A percentile compares a stretch with the other conserved stretches of the same genome.
These are phyloP conservation scores for Annulohypoxylon nitens DNA, from an alignment of 495 filamentous ascomycete species.

Conservation along the genomic window DNA sequence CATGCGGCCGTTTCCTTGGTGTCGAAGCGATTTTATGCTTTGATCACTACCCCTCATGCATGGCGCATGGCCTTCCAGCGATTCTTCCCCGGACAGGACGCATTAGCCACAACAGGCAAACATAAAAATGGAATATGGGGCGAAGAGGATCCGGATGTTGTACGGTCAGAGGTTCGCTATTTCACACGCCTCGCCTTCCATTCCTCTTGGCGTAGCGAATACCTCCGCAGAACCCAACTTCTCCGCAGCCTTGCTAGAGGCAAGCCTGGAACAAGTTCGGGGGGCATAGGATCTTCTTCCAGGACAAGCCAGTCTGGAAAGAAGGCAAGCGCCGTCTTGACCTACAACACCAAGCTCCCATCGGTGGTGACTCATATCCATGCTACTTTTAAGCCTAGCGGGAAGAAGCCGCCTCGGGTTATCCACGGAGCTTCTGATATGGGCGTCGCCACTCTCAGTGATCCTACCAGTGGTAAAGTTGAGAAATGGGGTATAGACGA, in stretches of 20 bases:
- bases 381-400: slow-evolving; percentile 72
- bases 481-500: slow-evolving; percentile 87
- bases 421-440: slow-evolving; percentile 85
- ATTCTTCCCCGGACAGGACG: slow-evolving; percentile 82
- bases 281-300: slow-evolving; percentile 54
- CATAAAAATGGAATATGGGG: slow-evolving; percentile 55
- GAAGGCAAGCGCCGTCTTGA: slow-evolving; percentile 69
- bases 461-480: slow-evolving; percentile 80
- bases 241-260: slow-evolving; percentile 83
- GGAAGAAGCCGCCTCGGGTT: slow-evolving; percentile 79
- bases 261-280: slow-evolving; percentile 65
- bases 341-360: slow-evolving; percentile 83
- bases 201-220: slow-evolving; percentile 93
- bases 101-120: slow-evolving; percentile 52
- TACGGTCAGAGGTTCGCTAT: slow-evolving; percentile 70
- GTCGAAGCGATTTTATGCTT: slow-evolving; percentile 82
- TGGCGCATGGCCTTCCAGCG: slow-evolving; percentile 92
- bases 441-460: slow-evolving; percentile 78
- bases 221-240: slow-evolving; percentile 86
- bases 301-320: slow-evolving; percentile 66
- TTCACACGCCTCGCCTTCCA: slow-evolving; percentile 84
- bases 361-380: slow-evolving; percentile 81
- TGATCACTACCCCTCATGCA: slow-evolving; percentile 89
- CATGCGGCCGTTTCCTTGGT: slow-evolving; percentile 82
- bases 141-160: slow-evolving; percentile 67